Base-by-base conservation (phyloP, 2,329 filamentous ascomycete genomes). In the Penicillium paneum region DNA sequence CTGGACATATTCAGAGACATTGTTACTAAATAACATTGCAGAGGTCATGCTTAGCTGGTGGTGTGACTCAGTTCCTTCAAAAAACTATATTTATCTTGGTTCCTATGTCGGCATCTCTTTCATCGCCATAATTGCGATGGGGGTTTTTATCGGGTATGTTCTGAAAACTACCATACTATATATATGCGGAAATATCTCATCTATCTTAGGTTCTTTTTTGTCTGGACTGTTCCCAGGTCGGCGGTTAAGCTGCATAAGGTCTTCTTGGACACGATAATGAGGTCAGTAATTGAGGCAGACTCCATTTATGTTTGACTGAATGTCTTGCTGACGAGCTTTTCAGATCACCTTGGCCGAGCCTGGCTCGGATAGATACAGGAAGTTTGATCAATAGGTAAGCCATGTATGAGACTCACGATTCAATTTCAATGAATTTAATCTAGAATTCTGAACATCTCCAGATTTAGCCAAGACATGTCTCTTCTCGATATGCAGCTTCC, bases 401-500 rank as follows among this genome's bases (percentile, higher is more conserved):
- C 24, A 28, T 10, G 3, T n/a, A 11, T 42, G 24, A n/a, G 2
- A 28, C 1, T 11, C 13, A 11, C 24, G 15, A 15, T 28, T 41
- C 6, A 11, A 4, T 15, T 31, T 49, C 35, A 29, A 41, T 39
- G 13, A 35, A 49, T 21, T 21, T 21, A 21, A 3, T 21, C 3
- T 21, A 24, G 5, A 17, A 8, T 40, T 19, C 24, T 35, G 39
- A 40, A 8, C 21, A 11, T 46, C 12, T 59, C 52, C 17, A 53
- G 57, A 0, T 62, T 62, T 48, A 62, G 59, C 24, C 76, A 79
- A 56, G 78, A 80, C 62, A 67, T 79, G 7, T 64, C 71, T 47
- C 64, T 79, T 19, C 74, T 79, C 13, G 77, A 79, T 43, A 72
- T 70, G 61, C 68, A 74, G 45, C 64, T 79, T 11, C 72, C 74